Base-by-base conservation (phyloP, 148 eudicot species). In the Vaccinium darrowii region DNA sequence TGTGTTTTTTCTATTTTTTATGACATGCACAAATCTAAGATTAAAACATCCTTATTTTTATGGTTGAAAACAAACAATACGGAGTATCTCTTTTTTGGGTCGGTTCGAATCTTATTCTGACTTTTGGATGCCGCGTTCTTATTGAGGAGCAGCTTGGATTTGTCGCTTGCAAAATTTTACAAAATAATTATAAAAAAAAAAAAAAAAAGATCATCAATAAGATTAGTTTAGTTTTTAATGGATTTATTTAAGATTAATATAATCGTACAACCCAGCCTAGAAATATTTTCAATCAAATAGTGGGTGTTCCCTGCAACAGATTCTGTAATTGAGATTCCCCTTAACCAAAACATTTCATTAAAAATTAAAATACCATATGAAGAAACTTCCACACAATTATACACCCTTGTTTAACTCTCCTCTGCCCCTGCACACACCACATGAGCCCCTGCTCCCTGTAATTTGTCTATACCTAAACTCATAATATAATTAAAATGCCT, bases 271-370 rank as follows among this genome's bases (percentile, higher is more conserved):
- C 47, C 47, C 47, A 43, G 47, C 47, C 47, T 43, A 43, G 7
- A 43, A 43, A 43, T 43, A 43, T 43, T 43, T 43, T 43, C 47
- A 43, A 43, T 43, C 30, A n/a, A 63, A 62, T 11, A 67, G 36
- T 67, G 73, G 33, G 36, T 67, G 73, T 25, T 67, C 72, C 72
- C 39, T 67, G 73, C 73, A 25, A 25, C 39, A 25, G 73, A 63
- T 63, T n/a, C 4, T 10, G 23, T 67, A 67, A 67, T 67, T 67
- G 73, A 67, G 73, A 67, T 67, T 67, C 73, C 73, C 73, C 36
- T 67, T 12, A 2, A 63, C 69, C 65, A 62, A 63, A 62, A 43
- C 47, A 43, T 43, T 5, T 43, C 69, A 63, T 8, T 25, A 30
- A 30, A 30, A 30, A 30, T 30, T 30, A 21, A 62, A 62, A 25